Base-by-base conservation (phyloP, 352 stramenopile genomes). In the Pythium phragmitis region DNA sequence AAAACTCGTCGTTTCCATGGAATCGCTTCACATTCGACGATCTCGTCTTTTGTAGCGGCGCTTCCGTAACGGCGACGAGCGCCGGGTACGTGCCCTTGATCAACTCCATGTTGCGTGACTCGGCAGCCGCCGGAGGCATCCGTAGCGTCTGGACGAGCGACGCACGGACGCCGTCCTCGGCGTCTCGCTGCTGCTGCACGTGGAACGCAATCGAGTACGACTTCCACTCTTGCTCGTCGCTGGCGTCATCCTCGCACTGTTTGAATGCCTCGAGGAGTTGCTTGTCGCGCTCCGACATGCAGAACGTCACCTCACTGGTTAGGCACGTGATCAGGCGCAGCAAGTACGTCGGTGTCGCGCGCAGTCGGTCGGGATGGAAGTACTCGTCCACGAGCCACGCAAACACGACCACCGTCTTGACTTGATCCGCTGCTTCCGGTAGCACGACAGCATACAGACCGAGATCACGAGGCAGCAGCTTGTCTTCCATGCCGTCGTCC, bases 251-350 rank as follows among this genome's bases (percentile, higher is more conserved):
- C 4, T 52, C 65, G 16, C 52, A 60, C 52, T 69, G 63, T 7
- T 73, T 64, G 2, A 56, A 57, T 39, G 41, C 46, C 41, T 87
- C 42, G 17, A 86, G 39, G 6, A 61, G 17, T 4, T 56, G 16
- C 7, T 79, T 58, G 43, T 88, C 77, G 23, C 70, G 21, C 14
- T 33, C 12, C 8, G 67, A 75, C 13, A 88, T 28, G 37, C 79
- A 88, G 51, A 72, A 85, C 7, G 80, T 65, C 28, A 90, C 70
- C 7, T 80, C 43, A 3, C 63, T 62, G 13, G 69, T 84, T 33
- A 90, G 61, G 39, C 73, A 80, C 17, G 79, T 84, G 36, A 87
- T 62, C 45, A 90, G 89, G 11, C 85, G 85, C 17, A 91, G 53
- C 36, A 89, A 69, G 17, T 89, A 91, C 41, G 85, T 89, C 19